phyloP scores from a whole-genome alignment of 2,329 filamentous ascomycete species.

The Xylaria sp. region DNA sequence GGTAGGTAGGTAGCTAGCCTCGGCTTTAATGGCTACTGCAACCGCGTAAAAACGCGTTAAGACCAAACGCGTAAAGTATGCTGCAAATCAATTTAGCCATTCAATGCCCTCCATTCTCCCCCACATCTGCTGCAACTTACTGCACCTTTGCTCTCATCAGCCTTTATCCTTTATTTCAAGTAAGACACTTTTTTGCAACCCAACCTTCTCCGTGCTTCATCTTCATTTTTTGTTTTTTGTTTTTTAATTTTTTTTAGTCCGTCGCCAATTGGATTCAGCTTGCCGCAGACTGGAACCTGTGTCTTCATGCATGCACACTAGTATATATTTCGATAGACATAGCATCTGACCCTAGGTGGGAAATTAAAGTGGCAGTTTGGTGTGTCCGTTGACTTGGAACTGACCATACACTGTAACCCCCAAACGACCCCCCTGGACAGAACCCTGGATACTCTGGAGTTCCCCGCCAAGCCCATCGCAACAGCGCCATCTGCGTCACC shows the following conservation, averaged over 20 bases:
- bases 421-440: background rate
- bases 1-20: constrained; percentile 7
- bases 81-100: constrained; percentile 16
- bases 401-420: background rate
- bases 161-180: constrained; percentile 5
- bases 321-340: background rate
- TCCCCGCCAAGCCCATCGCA: constrained; percentile 17
- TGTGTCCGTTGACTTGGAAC: constrained; percentile 11
- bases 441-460: too few relatives aligned
- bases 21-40: constrained; percentile 6
- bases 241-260: too few relatives aligned
- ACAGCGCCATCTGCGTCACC: constrained; percentile 30
- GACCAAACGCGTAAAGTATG: constrained; percentile 23
- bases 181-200: constrained; percentile 14
- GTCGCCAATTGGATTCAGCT: constrained; percentile 6
- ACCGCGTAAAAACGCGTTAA: constrained; percentile 38
- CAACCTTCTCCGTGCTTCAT: constrained; percentile 25
- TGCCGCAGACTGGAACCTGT: background rate
- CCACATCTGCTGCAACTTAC: background rate
- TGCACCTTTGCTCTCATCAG: constrained; percentile 21
- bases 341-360: constrained; percentile 16
- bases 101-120: background rate
- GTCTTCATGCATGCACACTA: constrained; percentile 13
- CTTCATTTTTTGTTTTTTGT: too few relatives aligned
- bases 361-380: constrained; percentile 30